A percentile compares a stretch with the other conserved stretches of the same genome.
Evolutionary conservation across 257 asterid genomes (phyloP).

Genomic region (Lavandula angustifolia): DNA sequence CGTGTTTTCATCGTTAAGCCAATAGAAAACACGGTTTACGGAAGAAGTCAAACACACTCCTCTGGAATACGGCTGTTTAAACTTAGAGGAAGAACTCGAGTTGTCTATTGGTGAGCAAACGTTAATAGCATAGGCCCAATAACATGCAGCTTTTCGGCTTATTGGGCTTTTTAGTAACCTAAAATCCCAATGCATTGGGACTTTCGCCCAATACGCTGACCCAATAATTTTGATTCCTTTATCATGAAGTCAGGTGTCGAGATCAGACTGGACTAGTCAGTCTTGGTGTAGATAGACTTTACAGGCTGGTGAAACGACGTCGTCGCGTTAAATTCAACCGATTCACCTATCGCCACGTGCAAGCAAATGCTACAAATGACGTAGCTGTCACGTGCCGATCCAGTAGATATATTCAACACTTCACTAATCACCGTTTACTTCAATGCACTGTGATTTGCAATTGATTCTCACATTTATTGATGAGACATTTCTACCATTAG

Average conservation of each 20-base stretch:
- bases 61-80: too few relatives aligned
- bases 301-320: conserved; percentile 38
- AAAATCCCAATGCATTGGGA: background rate
- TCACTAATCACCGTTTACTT: conserved; percentile 25
- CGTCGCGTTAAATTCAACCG: background rate
- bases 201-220: background rate
- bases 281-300: background rate
- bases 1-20: too few relatives aligned
- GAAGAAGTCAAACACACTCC: too few relatives aligned
- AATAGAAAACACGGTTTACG: too few relatives aligned
- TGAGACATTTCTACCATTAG: too few relatives aligned
- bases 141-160: background rate
- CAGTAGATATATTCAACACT: conserved; percentile 1
- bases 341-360: conserved; percentile 3
- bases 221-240: background rate
- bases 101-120: too few relatives aligned
- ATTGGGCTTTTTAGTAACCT: too few relatives aligned
- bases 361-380: background rate
- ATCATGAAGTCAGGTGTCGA: conserved; percentile 10
- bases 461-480: too few relatives aligned
- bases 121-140: too few relatives aligned
- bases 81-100: too few relatives aligned
- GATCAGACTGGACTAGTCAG: conserved; percentile 20
- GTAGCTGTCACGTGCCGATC: conserved; percentile 27
- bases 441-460: conserved; percentile 5